These are phyloP conservation scores for Tetrapisispora taiwanensis DNA, from an alignment of 805 yeast species.

Conservation along the genomic window DNA sequence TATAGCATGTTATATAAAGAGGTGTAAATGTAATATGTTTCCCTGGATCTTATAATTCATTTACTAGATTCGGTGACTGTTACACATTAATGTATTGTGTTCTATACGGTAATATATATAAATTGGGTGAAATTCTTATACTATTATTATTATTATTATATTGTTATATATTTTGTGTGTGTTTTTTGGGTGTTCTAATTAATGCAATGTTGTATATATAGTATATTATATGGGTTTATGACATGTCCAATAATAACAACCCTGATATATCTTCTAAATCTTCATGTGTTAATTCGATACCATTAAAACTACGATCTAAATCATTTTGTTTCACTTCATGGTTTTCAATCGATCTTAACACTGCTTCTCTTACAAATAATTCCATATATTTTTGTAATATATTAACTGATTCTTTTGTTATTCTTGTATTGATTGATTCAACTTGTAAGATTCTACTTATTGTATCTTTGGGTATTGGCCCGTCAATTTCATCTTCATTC, in stretches of 20 bases:
- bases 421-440: constrained; percentile 15
- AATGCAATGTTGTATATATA: too few species aligned
- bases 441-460: constrained; percentile 18
- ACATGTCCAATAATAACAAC: constrained; percentile 25
- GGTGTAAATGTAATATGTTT: too few species aligned
- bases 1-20: too few species aligned
- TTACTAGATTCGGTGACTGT: too few species aligned
- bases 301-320: not conserved
- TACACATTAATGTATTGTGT: too few species aligned
- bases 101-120: too few species aligned
- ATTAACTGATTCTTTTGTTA: constrained; percentile 15
- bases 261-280: constrained; percentile 27
- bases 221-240: constrained; percentile 12
- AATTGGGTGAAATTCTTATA: too few species aligned
- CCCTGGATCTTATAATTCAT: too few species aligned
- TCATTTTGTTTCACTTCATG: constrained; percentile 5
- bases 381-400: constrained; percentile 21
- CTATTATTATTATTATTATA: too few species aligned
- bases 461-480: constrained; percentile 15
- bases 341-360: constrained; percentile 22
- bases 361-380: constrained; percentile 23
- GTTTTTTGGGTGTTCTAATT: too few species aligned
- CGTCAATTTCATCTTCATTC: constrained; percentile 1
- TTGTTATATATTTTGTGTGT: not conserved
- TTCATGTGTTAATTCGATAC: constrained; percentile 14